These are phyloP conservation scores for Epichloe baconii DNA, from an alignment of 2,329 filamentous ascomycete species.

Conservation along the genomic window DNA sequence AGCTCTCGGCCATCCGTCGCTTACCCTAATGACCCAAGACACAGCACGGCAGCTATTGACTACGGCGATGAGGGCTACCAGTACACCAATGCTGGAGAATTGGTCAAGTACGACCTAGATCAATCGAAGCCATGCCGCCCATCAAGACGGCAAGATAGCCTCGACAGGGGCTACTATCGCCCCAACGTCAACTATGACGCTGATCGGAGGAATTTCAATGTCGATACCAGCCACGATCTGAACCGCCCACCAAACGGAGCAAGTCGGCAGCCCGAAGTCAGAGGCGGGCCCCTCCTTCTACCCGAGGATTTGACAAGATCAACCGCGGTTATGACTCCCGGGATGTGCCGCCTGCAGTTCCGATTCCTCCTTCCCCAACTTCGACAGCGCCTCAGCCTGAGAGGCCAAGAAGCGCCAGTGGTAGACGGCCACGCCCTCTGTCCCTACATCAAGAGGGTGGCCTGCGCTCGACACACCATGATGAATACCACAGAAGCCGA, in stretches of 20 bases:
- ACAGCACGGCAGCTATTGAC: slow-evolving; percentile 31
- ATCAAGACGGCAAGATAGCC: slow-evolving; percentile 36
- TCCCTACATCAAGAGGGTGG: slow-evolving; percentile 40
- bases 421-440: slow-evolving; percentile 27
- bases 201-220: slow-evolving; percentile 32
- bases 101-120: slow-evolving; percentile 49
- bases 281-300: slow-evolving; percentile 53
- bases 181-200: slow-evolving; percentile 40
- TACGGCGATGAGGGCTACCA: slow-evolving; percentile 48
- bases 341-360: slow-evolving; percentile 29
- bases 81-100: slow-evolving; percentile 49
- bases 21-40: slow-evolving; percentile 31
- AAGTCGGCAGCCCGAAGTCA: slow-evolving; percentile 24
- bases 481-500: slow-evolving; percentile 35
- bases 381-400: slow-evolving; percentile 9
- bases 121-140: slow-evolving; percentile 29
- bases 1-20: slow-evolving; percentile 31
- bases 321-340: slow-evolving; percentile 37
- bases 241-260: slow-evolving; percentile 27
- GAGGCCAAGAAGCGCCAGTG: slow-evolving; percentile 7
- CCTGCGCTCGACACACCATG: slow-evolving; percentile 28
- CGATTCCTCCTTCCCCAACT: slow-evolving; percentile 24
- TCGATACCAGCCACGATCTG: slow-evolving; percentile 31
- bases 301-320: slow-evolving; percentile 58
- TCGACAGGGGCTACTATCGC: slow-evolving; percentile 41